Percentiles rank a stretch among this genome's conserved stretches.
These are phyloP conservation scores for Tuber brumale DNA, from an alignment of 495 filamentous ascomycete species.

Conservation along the genomic window DNA sequence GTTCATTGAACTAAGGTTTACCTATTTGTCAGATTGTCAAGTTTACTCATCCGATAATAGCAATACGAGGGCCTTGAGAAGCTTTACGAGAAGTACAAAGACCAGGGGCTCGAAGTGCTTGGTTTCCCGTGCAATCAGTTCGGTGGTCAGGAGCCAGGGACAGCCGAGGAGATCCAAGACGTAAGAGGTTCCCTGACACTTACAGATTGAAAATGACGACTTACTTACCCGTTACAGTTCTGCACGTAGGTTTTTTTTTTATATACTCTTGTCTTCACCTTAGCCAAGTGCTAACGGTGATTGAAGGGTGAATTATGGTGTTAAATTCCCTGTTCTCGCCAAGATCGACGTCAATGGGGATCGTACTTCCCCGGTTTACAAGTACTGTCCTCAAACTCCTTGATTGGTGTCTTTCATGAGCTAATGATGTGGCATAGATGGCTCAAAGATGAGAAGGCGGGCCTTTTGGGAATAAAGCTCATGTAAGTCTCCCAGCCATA, in stretches of 20 bases:
- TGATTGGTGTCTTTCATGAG: background rate
- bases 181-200: conserved; percentile 56
- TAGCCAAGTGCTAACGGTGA: background rate
- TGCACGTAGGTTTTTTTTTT: conserved; percentile 27
- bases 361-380: conserved; percentile 69
- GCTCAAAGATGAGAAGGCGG: conserved; percentile 79
- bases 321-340: conserved; percentile 81
- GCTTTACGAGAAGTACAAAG: conserved; percentile 71
- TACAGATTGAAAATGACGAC: conserved; percentile 6
- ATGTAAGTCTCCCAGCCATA: conserved; percentile 55
- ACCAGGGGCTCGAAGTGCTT: conserved; percentile 72
- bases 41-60: conserved; percentile 7
- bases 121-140: conserved; percentile 99
- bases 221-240: conserved; percentile 23
- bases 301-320: conserved; percentile 86
- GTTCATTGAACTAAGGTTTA: background rate
- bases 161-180: conserved; percentile 79
- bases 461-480: conserved; percentile 74
- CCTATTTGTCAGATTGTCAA: background rate
- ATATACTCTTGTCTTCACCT: background rate
- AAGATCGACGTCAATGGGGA: conserved; percentile 92
- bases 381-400: conserved; percentile 47
- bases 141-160: conserved; percentile 77
- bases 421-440: conserved; percentile 8
- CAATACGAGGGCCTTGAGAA: conserved; percentile 88